These are phyloP conservation scores for Neofusicoccum umdonicola DNA, from an alignment of 2,329 filamentous ascomycete species.

Conservation along the genomic window DNA sequence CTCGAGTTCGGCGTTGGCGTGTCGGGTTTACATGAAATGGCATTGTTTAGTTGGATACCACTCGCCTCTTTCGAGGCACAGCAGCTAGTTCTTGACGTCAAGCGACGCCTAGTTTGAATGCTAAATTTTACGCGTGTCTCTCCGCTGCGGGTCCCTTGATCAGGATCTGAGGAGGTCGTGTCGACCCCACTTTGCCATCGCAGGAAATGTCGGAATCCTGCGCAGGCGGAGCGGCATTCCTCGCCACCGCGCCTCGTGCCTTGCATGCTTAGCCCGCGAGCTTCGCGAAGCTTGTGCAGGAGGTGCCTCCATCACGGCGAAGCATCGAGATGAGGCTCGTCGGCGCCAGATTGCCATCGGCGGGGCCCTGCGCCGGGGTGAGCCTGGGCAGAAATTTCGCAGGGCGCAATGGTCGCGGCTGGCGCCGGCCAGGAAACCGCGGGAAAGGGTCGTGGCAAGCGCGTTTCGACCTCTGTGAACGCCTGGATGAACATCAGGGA, in stretches of 20 bases:
- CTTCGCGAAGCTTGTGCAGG: slow-evolving; percentile 10
- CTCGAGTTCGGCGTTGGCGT: neutral
- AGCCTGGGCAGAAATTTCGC: neutral
- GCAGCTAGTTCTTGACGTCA: neutral
- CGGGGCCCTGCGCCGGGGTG: neutral
- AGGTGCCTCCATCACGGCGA: too few species aligned
- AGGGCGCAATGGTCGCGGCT: neutral
- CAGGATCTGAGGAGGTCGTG: neutral
- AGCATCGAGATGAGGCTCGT: neutral
- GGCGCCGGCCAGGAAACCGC: slow-evolving; percentile 3
- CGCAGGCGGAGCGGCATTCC: neutral
- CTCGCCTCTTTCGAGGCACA: neutral
- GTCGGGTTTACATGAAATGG: slow-evolving; percentile 3
- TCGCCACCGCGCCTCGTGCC: neutral
- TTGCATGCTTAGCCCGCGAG: slow-evolving; percentile 6
- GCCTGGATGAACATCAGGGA: slow-evolving; percentile 14
- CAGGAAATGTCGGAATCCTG: neutral
- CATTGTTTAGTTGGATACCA: slow-evolving; percentile 16
- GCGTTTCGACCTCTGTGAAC: slow-evolving; percentile 3
- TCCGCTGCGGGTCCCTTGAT: neutral
- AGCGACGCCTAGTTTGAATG: neutral
- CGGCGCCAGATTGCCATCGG: neutral
- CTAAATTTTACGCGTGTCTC: neutral
- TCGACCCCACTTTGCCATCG: neutral
- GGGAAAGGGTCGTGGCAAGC: slow-evolving; percentile 12